Base-by-base conservation (phyloP, 1,284 basidiomycete species). In the Apiotrichum brassicae region DNA sequence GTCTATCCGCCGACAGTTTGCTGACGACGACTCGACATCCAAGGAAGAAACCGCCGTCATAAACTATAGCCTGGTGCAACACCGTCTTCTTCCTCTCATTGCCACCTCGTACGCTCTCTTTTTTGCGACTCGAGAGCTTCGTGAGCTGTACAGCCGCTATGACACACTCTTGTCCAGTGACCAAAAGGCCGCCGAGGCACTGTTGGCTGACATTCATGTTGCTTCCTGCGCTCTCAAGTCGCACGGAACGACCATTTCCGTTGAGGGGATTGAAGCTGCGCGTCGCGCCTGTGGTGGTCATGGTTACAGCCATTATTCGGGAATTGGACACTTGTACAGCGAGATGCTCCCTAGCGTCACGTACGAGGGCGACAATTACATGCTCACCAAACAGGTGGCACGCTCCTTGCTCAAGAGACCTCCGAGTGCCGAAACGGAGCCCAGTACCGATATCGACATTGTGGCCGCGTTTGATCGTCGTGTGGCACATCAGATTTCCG, bases 11-110 rank as follows among this genome's bases (percentile, higher is more conserved):
- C 62, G 78, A 30, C 79, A 80, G 60, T 80, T 79, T 70, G 76
- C 70, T 43, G 64, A 63, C 14, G 75, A 72, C 3, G 71, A 75
- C 56, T 71, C 72, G 49, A 53, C 67, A 51, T 42, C 59, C 28
- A 12, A 35, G 18, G 49, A 24, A n/a, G 79, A 81, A 63, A 77
- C 77, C 2, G 76, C 78, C 53, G 61, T 81, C 24, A 68, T 81
- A 54, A 78, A 80, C 64, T 81, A 81, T 61, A 76, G 77, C 2
- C 78, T 80, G 42, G 79, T 80, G 61, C 79, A 81, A 63, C 71
- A 78, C 23, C 72, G 79, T 11, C 63, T 81, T 28, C 73, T 81
- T 65, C 79, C 79, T 18, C 68, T 79, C 14, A 68, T 79, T 14
- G 76, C 78, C 13, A 78, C 80, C 64, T 72, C 78, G 2, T 71